Evolutionary conservation across 2,329 filamentous ascomycete species (phyloP).

Genomic region (Escovopsis sp.): DNA sequence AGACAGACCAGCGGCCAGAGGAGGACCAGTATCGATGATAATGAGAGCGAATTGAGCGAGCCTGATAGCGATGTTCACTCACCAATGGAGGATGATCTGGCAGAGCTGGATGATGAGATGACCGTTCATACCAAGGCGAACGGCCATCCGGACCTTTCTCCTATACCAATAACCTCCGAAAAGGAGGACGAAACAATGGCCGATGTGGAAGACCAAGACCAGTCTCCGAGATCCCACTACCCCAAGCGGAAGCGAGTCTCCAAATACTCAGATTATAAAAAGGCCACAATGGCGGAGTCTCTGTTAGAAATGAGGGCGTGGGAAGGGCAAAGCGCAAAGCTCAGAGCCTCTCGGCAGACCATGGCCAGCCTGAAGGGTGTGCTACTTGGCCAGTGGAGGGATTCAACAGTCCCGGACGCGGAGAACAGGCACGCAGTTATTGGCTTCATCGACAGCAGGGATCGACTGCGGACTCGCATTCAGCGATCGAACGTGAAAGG

Average conservation of each 20-base stretch:
- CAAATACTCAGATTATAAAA: conserved; percentile 26
- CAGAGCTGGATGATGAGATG: conserved; percentile 20
- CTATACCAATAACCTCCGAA: conserved; percentile 17
- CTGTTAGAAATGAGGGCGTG: too few relatives aligned
- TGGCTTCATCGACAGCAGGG: conserved; percentile 47
- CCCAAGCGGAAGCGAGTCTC: conserved; percentile 42
- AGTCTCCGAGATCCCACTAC: conserved; percentile 25
- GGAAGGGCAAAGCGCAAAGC: conserved; percentile 8
- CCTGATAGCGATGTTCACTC: conserved; percentile 20
- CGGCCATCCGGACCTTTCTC: conserved; percentile 21
- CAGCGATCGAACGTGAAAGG: conserved; percentile 34
- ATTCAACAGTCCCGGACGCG: conserved; percentile 35
- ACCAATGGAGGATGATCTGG: conserved; percentile 22
- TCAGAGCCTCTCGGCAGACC: conserved; percentile 16
- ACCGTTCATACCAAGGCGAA: conserved; percentile 32
- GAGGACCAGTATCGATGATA: conserved; percentile 20
- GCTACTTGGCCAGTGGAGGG: conserved; percentile 44
- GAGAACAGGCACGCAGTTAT: conserved; percentile 42
- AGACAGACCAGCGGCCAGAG: conserved; percentile 17
- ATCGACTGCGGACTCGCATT: conserved; percentile 45
- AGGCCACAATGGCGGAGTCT: too few relatives aligned
- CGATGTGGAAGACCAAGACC: conserved; percentile 21
- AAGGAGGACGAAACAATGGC: conserved; percentile 30
- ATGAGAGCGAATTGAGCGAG: conserved; percentile 31
- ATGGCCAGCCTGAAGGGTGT: conserved; percentile 28